Evolutionary conservation across 306 rosid species (phyloP).

Genomic region (Benincasa hispida): DNA sequence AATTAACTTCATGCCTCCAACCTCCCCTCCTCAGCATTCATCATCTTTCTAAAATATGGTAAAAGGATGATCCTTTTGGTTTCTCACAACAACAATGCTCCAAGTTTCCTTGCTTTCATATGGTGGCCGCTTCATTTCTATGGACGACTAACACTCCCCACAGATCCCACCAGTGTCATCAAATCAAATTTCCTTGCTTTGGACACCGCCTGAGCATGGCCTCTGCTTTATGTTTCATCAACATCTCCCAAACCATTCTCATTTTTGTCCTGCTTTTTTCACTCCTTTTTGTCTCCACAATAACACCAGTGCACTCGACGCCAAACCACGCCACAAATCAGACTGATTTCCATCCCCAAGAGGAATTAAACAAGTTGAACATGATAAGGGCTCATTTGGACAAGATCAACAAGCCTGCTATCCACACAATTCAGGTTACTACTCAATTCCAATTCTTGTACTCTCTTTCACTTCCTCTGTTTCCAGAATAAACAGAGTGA

Average conservation of each 20-base stretch:
- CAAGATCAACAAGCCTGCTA: conserved; percentile 10
- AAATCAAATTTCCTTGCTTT: no score
- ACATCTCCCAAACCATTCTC: not conserved
- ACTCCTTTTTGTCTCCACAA: not conserved
- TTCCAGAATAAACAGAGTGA: not conserved
- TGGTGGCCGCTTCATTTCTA: conserved; percentile 24
- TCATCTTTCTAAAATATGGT: conserved; percentile 7
- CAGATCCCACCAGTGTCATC: conserved; percentile 7
- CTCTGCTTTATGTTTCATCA: conserved; percentile 13
- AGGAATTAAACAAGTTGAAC: conserved; percentile 7
- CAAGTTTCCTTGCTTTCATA: not conserved
- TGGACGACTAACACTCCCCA: conserved; percentile 18
- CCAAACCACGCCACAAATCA: not conserved
- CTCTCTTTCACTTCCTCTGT: not conserved
- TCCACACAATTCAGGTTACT: conserved; percentile 12
- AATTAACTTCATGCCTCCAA: no score
- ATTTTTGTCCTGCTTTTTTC: not conserved
- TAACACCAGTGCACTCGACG: not conserved
- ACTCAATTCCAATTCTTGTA: not conserved
- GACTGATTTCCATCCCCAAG: conserved; percentile 4
- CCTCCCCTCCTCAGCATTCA: no score
- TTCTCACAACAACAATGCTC: not conserved
- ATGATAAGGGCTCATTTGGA: conserved; percentile 3
- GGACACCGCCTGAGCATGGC: conserved; percentile 35
- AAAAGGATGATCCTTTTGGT: not conserved